Evolutionary conservation across 1,284 basidiomycete genomes (phyloP), one percentile per base, ranked within the genome.

Genomic region (Heimioporus punctisporus): DNA sequence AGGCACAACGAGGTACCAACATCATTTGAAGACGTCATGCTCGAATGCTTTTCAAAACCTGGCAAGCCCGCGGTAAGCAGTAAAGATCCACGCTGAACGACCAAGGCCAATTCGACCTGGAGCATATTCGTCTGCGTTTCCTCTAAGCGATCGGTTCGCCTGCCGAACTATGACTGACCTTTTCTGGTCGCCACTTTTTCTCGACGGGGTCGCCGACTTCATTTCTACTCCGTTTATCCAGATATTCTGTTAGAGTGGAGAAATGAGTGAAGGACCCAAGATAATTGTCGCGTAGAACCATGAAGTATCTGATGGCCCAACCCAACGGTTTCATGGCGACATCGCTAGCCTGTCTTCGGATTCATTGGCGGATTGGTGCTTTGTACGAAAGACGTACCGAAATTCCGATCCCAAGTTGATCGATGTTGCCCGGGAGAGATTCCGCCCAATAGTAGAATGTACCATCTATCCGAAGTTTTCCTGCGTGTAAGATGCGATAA

Each of bases 261-360:
- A 95, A 97, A 62, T 95, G 91, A 2, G 94, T 97, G 71, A 95
- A 97, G 6, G 83, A 81, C 21, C 95, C 95, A 54, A 97, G 86
- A 70, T 97, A 97, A 69, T 97, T 97, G 63, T 96, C 93, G 52
- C 90, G 85, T 50, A 97, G 66, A 46, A 90, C 85, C 85, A 98
- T 90, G 61, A 95, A 78, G 64, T 93, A 86, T 31, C 95, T 85
- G 53, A 95, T 82, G 0, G 86, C 86, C 93, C 94, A 97, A 21
- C 94, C 95, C 47, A 94, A 75, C 0, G 80, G 77, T 64, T 90
- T 92, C 73, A 88, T 90, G 6, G 82, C 75, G 24, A 90, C 72
- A 30, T 85, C 77, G 19, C 69, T 64, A 8, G 75, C 61, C 86
- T 90, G 46, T 50, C 58, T 51, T 28, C 26, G 34, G 37, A 34